Conservation (phyloP, 768 basidiomycete genomes). For the Asterophora lycoperdoides region DNA sequence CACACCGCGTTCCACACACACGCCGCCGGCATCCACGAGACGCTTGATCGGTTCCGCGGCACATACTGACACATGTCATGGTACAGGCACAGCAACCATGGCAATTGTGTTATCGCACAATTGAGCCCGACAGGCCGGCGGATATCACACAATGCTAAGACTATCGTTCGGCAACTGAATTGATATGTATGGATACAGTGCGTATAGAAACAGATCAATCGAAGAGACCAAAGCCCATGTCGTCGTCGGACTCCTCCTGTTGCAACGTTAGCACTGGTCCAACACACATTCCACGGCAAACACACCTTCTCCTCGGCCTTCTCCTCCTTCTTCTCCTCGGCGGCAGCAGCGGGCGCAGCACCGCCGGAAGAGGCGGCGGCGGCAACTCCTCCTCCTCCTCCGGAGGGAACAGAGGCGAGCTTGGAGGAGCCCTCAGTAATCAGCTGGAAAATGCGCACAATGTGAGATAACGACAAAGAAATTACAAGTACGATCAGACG, state of each 20-base stretch:
- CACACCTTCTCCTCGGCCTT: constrained; percentile 85
- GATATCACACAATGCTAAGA: no score
- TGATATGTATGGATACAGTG: constrained; percentile 7
- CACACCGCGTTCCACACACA: no score
- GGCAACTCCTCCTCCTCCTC: constrained; percentile 70
- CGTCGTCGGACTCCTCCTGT: constrained; percentile 93
- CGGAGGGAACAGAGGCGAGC: constrained; percentile 96
- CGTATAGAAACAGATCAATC: constrained; percentile 49
- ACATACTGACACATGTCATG: no score
- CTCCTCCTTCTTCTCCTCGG: constrained; percentile 81
- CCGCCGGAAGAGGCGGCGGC: constrained; percentile 50
- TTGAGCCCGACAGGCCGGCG: no score
- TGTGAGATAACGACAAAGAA: constrained; percentile 9
- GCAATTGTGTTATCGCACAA: no score
- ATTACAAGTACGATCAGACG: constrained; percentile 20
- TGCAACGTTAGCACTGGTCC: constrained; percentile 3
- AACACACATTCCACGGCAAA: constrained; percentile 11
- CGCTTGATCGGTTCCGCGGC: no score
- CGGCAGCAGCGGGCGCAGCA: constrained; percentile 54
- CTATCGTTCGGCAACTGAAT: constrained; percentile 1
- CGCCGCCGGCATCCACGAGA: constrained; percentile 18
- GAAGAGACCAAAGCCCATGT: constrained; percentile 99
- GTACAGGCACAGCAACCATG: no score
- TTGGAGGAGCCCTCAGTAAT: constrained; percentile 91
- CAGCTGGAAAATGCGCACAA: constrained; percentile 42